These are phyloP conservation scores for Erigeron canadensis DNA, from an alignment of 129 eudicot species.

Conservation along the genomic window DNA sequence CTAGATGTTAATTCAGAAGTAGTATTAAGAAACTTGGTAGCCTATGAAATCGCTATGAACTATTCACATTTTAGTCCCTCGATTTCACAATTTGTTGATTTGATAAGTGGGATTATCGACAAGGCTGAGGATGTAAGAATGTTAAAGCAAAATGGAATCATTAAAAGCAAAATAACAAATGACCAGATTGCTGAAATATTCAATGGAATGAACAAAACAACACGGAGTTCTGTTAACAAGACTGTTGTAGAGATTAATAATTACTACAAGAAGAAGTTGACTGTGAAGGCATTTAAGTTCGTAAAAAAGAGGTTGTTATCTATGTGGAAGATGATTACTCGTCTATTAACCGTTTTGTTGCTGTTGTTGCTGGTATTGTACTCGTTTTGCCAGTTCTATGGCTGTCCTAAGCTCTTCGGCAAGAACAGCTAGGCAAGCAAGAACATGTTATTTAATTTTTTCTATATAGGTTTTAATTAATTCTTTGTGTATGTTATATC, in stretches of 20 bases:
- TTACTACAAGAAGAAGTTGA: constrained; percentile 27
- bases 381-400: constrained; percentile 47
- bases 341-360: constrained; percentile 28
- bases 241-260: constrained; percentile 26
- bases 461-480: too few species aligned
- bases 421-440: neutral
- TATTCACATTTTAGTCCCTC: constrained; percentile 21
- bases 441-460: too few species aligned
- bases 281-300: constrained; percentile 30
- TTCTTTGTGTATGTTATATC: too few species aligned
- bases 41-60: constrained; percentile 37
- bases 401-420: constrained; percentile 36
- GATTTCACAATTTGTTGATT: constrained; percentile 34
- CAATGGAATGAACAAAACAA: constrained; percentile 51
- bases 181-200: constrained; percentile 40
- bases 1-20: constrained; percentile 45
- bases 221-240: constrained; percentile 18
- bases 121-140: constrained; percentile 38
- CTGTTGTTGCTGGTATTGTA: constrained; percentile 31
- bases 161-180: constrained; percentile 28
- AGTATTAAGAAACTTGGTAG: constrained; percentile 51
- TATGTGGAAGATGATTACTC: constrained; percentile 29
- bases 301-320: constrained; percentile 20
- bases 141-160: constrained; percentile 31
- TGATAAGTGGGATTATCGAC: constrained; percentile 52